A percentile compares a stretch with the other conserved stretches of the same genome.
Evolutionary conservation across 2,329 filamentous ascomycete genomes (phyloP).

Genomic region (Orbilia blumenaviensis): DNA sequence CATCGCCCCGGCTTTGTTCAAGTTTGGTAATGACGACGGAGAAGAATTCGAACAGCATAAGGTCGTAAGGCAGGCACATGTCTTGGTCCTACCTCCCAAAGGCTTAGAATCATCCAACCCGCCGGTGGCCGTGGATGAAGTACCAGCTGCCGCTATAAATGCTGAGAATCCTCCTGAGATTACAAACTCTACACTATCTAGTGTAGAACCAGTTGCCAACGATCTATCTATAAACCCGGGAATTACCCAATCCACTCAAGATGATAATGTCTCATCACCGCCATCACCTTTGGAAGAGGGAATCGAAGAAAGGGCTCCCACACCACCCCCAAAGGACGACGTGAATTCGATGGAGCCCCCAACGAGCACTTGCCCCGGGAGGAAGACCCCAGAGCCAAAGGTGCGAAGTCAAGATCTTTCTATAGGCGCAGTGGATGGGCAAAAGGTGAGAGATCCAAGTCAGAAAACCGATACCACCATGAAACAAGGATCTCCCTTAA

Average conservation of each 20-base stretch:
- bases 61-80: conserved; percentile 32
- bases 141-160: background rate
- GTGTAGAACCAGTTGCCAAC: background rate
- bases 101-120: background rate
- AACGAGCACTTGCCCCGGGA: conserved; percentile 6
- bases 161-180: background rate
- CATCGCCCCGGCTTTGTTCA: conserved; percentile 43
- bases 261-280: background rate
- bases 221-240: background rate
- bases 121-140: background rate
- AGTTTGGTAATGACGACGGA: conserved; percentile 52
- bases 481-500: background rate
- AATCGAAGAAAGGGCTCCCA: background rate
- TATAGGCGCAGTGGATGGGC: background rate
- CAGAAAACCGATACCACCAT: background rate
- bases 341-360: background rate
- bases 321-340: background rate
- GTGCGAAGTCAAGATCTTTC: background rate
- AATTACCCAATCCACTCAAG: background rate
- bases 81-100: conserved; percentile 23
- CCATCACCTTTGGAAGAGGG: background rate
- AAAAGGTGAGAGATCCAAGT: conserved; percentile 1
- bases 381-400: background rate
- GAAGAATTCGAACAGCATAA: conserved; percentile 41
- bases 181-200: background rate